Percentiles rank a stretch among this genome's conserved stretches.
phyloP scores from a whole-genome alignment of 208 protist genomes.

The Porcisia deanei region DNA sequence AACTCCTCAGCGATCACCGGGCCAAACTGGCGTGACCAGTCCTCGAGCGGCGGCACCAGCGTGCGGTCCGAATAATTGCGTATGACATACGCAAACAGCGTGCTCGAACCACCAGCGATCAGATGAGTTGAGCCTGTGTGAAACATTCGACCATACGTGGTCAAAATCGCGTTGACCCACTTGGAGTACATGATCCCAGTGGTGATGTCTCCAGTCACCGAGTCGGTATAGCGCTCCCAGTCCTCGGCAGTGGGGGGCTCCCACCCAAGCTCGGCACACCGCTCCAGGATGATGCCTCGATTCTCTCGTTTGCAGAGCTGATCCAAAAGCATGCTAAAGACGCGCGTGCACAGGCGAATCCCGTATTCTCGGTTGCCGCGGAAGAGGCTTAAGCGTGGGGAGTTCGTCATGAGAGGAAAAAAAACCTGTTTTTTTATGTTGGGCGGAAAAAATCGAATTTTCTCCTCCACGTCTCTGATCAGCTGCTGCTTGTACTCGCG shows the following conservation, averaged over 20 bases:
- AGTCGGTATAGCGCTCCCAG: constrained; percentile 59
- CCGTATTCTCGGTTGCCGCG: constrained; percentile 40
- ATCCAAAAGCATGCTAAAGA: constrained; percentile 34
- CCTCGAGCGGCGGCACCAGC: constrained; percentile 42
- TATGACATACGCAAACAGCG: constrained; percentile 4
- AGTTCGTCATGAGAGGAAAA: constrained; percentile 33
- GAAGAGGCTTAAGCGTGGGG: constrained; percentile 27
- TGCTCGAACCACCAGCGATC: not conserved
- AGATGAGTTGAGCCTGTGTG: not conserved
- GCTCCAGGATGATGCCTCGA: constrained; percentile 43
- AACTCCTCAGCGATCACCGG: constrained; percentile 35
- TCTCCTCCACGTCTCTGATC: constrained; percentile 45
- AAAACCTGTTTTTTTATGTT: constrained; percentile 66
- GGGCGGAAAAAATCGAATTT: constrained; percentile 70
- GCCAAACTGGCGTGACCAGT: constrained; percentile 42
- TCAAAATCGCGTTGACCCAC: constrained; percentile 28
- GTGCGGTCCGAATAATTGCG: constrained; percentile 32
- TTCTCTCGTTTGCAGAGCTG: constrained; percentile 48
- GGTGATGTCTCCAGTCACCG: constrained; percentile 60
- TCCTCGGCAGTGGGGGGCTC: constrained; percentile 40
- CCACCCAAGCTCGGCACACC: constrained; percentile 41
- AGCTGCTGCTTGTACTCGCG: constrained; percentile 48
- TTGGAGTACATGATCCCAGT: constrained; percentile 58
- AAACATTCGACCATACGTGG: not conserved
- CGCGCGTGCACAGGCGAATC: constrained; percentile 17